Evolutionary conservation across 2,329 filamentous ascomycete species (phyloP), one percentile per base, ranked within the genome.

Genomic region (Corniculantispora saksenae): DNA sequence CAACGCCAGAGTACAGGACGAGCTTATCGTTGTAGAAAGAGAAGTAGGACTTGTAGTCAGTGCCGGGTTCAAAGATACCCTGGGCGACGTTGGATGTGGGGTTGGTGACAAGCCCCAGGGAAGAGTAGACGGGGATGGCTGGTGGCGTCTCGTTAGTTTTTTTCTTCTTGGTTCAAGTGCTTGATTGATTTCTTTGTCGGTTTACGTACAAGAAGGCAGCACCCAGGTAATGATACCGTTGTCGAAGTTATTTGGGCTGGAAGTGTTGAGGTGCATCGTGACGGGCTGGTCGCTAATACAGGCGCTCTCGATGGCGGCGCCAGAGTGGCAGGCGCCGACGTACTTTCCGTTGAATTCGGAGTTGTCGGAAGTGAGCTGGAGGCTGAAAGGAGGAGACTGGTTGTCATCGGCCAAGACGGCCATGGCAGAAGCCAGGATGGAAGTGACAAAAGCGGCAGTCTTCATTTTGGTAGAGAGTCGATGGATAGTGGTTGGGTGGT

Each of bases 261-360:
- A 56, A 7, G 56, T 32, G 63, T 65, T 65, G 51, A 61, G 43
- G 29, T 65, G 63, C 63, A 65, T 61, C 19, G 63, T 65, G 43
- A 61, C 56, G 10, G 48, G 48, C 10, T 35, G 21, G 48, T 8
- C 21, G 19, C 9, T 15, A 5, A 65, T 15, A 43, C 63, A 65
- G 27, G 60, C 56, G 29, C 17, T 55, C 57, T 65, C 63, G 40
- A 65, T 65, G 32, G 63, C 57, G 29, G 63, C 63, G 8, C 63
- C 63, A 3, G 57, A 55, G 63, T 65, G 63, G 43, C 63, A 65
- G 50, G 63, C 63, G 7, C 50, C 50, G 38, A 65, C 32, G 23
- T 55, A 65, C n/a, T 45, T 13, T 50, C 57, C 57, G n/a, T 65
- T 32, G 50, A 61, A 13, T 13, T 4, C n/a, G 32, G 40, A 6